These are phyloP conservation scores for Phalaenopsis equestris DNA, from an alignment of 106 monocot species.

Conservation along the genomic window DNA sequence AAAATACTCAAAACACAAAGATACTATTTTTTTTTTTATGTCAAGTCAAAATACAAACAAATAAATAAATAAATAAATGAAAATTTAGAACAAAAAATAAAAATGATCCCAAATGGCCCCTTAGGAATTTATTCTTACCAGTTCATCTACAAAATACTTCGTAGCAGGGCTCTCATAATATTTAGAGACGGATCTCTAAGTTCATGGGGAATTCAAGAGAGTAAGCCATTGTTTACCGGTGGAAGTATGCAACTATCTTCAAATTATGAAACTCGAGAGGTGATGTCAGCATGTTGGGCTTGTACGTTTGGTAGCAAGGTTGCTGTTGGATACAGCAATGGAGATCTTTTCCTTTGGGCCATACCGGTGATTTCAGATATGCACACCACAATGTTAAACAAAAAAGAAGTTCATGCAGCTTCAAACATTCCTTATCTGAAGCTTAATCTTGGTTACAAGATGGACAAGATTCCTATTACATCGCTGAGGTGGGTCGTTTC, in stretches of 20 bases:
- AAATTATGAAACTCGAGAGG: constrained; percentile 41
- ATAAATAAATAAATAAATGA: too few relatives aligned
- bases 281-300: constrained; percentile 68
- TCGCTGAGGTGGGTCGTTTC: constrained; percentile 47
- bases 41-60: too few relatives aligned
- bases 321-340: constrained; percentile 64
- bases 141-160: constrained; percentile 1
- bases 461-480: constrained; percentile 63
- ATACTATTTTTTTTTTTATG: too few relatives aligned
- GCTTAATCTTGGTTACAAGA: constrained; percentile 84
- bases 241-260: constrained; percentile 23
- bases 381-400: constrained; percentile 6
- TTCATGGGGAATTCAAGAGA: constrained; percentile 74
- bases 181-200: constrained; percentile 62
- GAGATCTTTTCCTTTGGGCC: constrained; percentile 71
- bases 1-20: too few relatives aligned
- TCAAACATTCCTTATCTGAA: constrained; percentile 58
- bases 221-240: constrained; percentile 46
- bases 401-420: constrained; percentile 16
- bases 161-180: constrained; percentile 59
- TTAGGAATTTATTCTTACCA: neutral
- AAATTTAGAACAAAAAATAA: too few relatives aligned
- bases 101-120: too few relatives aligned
- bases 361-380: constrained; percentile 39
- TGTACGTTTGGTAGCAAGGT: constrained; percentile 69